phyloP scores from a whole-genome alignment of 306 rosid genomes.

The Fragaria ananassa region DNA sequence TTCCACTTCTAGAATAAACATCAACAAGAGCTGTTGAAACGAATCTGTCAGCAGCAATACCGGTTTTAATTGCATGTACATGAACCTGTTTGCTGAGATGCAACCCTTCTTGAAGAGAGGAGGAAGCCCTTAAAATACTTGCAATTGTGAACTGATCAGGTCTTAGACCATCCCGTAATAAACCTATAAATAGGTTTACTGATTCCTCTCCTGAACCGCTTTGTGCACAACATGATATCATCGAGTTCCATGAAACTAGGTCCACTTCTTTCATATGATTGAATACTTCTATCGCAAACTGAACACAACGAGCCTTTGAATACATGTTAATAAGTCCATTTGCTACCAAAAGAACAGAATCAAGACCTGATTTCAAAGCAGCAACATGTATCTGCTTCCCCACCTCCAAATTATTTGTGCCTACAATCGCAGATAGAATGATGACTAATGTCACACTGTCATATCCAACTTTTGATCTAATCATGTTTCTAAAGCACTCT shows the following conservation, averaged over 20 bases:
- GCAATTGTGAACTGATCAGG: conserved; percentile 74
- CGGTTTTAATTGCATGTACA: conserved; percentile 49
- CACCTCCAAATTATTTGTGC: conserved; percentile 31
- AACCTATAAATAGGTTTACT: conserved; percentile 38
- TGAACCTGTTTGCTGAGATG: conserved; percentile 56
- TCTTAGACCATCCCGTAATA: conserved; percentile 41
- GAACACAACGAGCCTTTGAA: conserved; percentile 46
- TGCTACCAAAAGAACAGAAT: conserved; percentile 46
- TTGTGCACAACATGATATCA: conserved; percentile 60
- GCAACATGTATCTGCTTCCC: conserved; percentile 67
- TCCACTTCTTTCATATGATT: conserved; percentile 52
- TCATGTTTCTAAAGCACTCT: conserved; percentile 46
- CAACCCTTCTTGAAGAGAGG: conserved; percentile 50
- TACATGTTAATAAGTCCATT: conserved; percentile 75
- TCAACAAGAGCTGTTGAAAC: conserved; percentile 74
- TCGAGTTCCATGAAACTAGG: conserved; percentile 77
- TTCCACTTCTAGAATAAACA: conserved; percentile 61
- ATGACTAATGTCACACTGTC: conserved; percentile 53
- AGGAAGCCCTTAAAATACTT: conserved; percentile 66
- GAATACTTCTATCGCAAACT: conserved; percentile 44
- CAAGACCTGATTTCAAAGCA: conserved; percentile 43
- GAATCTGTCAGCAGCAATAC: conserved; percentile 45
- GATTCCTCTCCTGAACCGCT: conserved; percentile 54
- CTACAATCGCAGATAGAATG: conserved; percentile 47
- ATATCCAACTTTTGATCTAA: conserved; percentile 37